phyloP scores from a whole-genome alignment of 164 flowering plant species.

The Amborella trichopoda region DNA sequence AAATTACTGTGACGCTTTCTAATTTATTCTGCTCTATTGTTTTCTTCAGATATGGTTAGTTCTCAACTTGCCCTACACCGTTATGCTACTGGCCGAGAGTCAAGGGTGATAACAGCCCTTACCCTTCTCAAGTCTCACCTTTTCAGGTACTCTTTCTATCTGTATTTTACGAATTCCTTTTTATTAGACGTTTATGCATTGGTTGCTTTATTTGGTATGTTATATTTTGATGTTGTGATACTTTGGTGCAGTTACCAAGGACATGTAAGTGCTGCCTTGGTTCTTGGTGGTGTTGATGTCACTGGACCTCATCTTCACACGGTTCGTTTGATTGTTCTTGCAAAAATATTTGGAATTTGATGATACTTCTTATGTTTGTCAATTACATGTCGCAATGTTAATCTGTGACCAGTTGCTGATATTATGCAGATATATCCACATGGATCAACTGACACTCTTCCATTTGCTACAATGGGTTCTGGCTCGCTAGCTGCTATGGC shows the following conservation, averaged over 20 bases:
- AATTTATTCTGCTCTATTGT: not conserved
- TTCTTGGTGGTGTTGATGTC: conserved; percentile 96
- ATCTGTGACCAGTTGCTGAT: too few relatives aligned
- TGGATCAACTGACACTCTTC: conserved; percentile 94
- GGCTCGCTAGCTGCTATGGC: conserved; percentile 99
- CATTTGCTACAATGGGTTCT: conserved; percentile 97
- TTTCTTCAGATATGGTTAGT: conserved; percentile 76
- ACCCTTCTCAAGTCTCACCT: conserved; percentile 83
- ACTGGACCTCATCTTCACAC: conserved; percentile 98
- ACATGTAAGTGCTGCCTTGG: conserved; percentile 84
- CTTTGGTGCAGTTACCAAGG: conserved; percentile 71
- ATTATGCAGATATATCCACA: conserved; percentile 88
- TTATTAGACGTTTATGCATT: not conserved
- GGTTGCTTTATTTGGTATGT: not conserved
- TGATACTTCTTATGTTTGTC: too few relatives aligned
- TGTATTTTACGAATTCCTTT: not conserved
- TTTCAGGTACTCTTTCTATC: conserved; percentile 39
- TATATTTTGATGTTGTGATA: not conserved
- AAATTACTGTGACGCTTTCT: not conserved
- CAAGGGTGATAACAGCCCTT: conserved; percentile 84
- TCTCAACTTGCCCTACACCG: conserved; percentile 87
- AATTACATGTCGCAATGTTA: too few relatives aligned
- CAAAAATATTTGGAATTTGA: too few relatives aligned
- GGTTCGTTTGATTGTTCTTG: conserved; percentile 39
- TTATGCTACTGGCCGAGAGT: conserved; percentile 81